A percentile compares a stretch with the other conserved stretches of the same genome.
Conservation (phyloP, 352 stramenopile species). For the Saprolegnia diclina region DNA sequence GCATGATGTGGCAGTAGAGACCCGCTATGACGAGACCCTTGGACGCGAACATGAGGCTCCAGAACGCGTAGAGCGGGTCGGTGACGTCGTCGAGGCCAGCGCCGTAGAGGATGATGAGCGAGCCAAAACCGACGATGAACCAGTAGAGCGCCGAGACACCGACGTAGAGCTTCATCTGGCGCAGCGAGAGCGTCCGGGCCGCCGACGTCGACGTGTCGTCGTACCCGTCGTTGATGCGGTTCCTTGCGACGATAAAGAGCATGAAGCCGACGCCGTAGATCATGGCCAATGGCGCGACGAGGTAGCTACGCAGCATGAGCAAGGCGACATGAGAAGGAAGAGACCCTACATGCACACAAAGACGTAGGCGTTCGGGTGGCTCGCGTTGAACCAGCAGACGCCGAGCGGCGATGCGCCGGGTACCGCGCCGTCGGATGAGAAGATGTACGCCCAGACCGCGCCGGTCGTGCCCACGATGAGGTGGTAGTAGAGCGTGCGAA, state of each 20-base stretch:
- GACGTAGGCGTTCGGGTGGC: slow-evolving; percentile 17
- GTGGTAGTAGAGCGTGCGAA: slow-evolving; percentile 67
- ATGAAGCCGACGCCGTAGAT: slow-evolving; percentile 26
- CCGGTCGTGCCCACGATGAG: slow-evolving; percentile 53
- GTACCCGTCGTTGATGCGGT: slow-evolving; percentile 27
- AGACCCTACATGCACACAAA: slow-evolving; percentile 22
- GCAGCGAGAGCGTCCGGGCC: slow-evolving; percentile 14
- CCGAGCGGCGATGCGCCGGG: slow-evolving; percentile 65
- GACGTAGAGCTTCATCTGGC: slow-evolving; percentile 26
- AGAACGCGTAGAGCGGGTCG: slow-evolving; percentile 59
- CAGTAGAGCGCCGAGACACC: slow-evolving; percentile 20
- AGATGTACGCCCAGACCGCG: slow-evolving; percentile 46
- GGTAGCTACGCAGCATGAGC: slow-evolving; percentile 13
- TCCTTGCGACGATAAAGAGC: slow-evolving; percentile 27
- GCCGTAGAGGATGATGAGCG: slow-evolving; percentile 22
- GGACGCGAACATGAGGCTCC: slow-evolving; percentile 55
- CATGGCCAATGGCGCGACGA: slow-evolving; percentile 21
- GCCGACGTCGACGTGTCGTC: slow-evolving; percentile 25
- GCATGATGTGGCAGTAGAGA: slow-evolving; percentile 64
- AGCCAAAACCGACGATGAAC: slow-evolving; percentile 21
- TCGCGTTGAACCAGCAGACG: slow-evolving; percentile 69
- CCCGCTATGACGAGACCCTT: slow-evolving; percentile 60
- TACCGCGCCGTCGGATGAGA: slow-evolving; percentile 35
- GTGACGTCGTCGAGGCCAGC: slow-evolving; percentile 44
- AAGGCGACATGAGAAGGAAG: background rate